Percentiles rank a stretch among this genome's conserved stretches.
Conservation (phyloP, 768 basidiomycete genomes). For the Macrolepiota dolichaula region DNA sequence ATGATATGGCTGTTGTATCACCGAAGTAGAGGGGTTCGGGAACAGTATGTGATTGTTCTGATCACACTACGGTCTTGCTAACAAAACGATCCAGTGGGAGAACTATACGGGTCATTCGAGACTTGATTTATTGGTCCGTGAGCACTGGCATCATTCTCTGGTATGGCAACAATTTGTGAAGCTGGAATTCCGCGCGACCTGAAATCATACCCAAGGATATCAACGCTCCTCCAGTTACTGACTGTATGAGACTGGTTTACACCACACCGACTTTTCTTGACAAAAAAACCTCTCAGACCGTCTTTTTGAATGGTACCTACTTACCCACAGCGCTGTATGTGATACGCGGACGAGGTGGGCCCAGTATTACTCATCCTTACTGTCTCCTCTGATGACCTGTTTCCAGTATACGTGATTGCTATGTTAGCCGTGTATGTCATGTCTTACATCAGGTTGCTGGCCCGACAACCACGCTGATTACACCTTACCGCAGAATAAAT, state of each 20-base stretch:
- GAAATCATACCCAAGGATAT: not conserved
- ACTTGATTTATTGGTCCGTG: not conserved
- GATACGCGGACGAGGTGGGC: not conserved
- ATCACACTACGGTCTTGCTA: not conserved
- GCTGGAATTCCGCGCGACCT: not conserved
- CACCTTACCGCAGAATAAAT: not conserved
- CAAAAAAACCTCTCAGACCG: not conserved
- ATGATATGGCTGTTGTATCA: conserved; percentile 2
- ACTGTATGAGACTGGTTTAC: not conserved
- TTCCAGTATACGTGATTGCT: not conserved
- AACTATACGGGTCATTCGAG: not conserved
- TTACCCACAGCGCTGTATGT: not conserved
- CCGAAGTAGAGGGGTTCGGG: not conserved
- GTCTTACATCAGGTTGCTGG: not conserved
- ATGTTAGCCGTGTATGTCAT: not conserved
- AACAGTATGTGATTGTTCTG: not conserved
- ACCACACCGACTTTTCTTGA: not conserved
- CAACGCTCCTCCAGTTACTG: not conserved
- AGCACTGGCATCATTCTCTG: not conserved
- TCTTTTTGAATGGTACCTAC: not conserved
- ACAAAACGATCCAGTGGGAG: not conserved
- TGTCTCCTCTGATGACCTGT: not conserved
- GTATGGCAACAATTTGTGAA: not conserved
- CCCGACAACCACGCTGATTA: not conserved
- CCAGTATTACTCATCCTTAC: not conserved